Evolutionary conservation across 208 protist species (phyloP).

Genomic region (Leishmania major): DNA sequence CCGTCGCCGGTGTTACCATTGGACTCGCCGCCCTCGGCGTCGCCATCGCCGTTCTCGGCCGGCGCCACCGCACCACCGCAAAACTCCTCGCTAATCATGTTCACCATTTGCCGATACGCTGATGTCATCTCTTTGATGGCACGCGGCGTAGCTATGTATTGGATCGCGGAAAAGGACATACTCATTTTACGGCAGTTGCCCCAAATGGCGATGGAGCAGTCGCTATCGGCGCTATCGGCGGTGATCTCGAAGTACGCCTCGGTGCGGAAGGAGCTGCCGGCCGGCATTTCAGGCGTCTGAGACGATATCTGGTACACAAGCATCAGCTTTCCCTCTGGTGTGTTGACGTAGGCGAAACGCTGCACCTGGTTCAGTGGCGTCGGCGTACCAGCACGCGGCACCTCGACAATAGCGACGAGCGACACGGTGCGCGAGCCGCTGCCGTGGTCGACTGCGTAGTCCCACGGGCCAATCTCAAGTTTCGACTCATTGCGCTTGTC

Average conservation of each 20-base stretch:
- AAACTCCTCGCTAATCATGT: conserved; percentile 75
- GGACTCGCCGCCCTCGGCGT: conserved; percentile 4
- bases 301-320: conserved; percentile 85
- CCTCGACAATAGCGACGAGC: conserved; percentile 60
- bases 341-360: conserved; percentile 66
- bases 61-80: conserved; percentile 35
- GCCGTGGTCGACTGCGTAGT: conserved; percentile 69
- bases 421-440: conserved; percentile 75
- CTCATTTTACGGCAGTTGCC: conserved; percentile 82
- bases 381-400: conserved; percentile 59
- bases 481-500: conserved; percentile 68
- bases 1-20: conserved; percentile 6
- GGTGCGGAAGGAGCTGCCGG: conserved; percentile 71
- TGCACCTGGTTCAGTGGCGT: conserved; percentile 81
- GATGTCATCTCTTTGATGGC: conserved; percentile 80
- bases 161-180: conserved; percentile 66
- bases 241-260: conserved; percentile 77
- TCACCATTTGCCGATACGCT: conserved; percentile 77
- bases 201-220: conserved; percentile 70
- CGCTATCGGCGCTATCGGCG: conserved; percentile 45
- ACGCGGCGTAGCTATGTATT: conserved; percentile 68
- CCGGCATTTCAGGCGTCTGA: conserved; percentile 74
- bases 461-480: conserved; percentile 63
- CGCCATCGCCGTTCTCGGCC: conserved; percentile 9
- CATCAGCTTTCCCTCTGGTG: conserved; percentile 42